phyloP scores from a whole-genome alignment of 129 eudicot genomes.

The Helichrysum umbraculigerum region DNA sequence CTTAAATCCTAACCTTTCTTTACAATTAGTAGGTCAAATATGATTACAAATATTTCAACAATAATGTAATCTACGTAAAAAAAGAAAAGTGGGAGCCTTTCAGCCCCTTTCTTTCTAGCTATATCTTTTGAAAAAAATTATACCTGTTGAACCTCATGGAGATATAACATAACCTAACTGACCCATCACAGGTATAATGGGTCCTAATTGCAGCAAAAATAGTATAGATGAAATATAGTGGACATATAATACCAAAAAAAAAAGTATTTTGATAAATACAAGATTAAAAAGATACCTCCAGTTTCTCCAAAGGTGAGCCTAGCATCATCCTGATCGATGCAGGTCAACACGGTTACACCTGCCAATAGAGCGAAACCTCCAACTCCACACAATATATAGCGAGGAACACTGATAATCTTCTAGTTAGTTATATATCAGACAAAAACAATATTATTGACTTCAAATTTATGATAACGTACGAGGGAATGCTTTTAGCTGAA shows the following conservation, averaged over 20 bases:
- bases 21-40: too few species aligned
- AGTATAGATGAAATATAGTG: too few species aligned
- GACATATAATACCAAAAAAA: too few species aligned
- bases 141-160: too few species aligned
- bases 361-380: conserved; percentile 43
- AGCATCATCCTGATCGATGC: conserved; percentile 51
- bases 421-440: conserved; percentile 15
- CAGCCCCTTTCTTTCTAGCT: too few species aligned
- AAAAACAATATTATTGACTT: conserved; percentile 20
- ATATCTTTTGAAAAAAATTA: too few species aligned
- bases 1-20: background rate
- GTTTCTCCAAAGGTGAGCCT: conserved; percentile 46
- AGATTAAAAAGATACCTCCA: conserved; percentile 41
- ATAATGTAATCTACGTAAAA: too few species aligned
- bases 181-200: too few species aligned
- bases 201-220: too few species aligned
- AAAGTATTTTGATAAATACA: background rate
- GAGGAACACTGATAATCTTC: conserved; percentile 42
- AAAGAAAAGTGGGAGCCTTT: too few species aligned
- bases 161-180: too few species aligned
- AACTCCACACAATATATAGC: conserved; percentile 43
- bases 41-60: too few species aligned
- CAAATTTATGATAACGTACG: conserved; percentile 26
- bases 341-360: conserved; percentile 46
- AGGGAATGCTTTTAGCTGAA: conserved; percentile 43